Conservation (phyloP, 768 basidiomycete species). For the Steccherinum ochraceum region DNA sequence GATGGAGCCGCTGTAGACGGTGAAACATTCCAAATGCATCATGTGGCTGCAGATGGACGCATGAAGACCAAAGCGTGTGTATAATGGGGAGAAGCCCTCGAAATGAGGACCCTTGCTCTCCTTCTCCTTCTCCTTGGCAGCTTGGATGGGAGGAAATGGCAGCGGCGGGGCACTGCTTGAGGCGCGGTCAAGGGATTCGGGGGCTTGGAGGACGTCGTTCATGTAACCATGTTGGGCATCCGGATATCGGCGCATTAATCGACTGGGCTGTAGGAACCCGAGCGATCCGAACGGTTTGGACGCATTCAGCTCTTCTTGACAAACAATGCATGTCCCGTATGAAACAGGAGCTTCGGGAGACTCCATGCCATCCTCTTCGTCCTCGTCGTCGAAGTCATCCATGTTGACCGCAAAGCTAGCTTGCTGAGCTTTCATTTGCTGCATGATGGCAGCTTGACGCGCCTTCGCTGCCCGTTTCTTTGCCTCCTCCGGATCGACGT, state of each 20-base stretch:
- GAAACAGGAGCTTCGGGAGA: slow-evolving; percentile 44
- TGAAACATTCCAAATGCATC: slow-evolving; percentile 96
- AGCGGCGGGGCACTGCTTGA: slow-evolving; percentile 22
- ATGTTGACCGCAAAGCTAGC: slow-evolving; percentile 78
- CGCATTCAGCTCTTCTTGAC: slow-evolving; percentile 85
- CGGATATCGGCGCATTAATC: slow-evolving; percentile 72
- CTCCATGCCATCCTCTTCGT: slow-evolving; percentile 55
- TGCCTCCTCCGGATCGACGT: slow-evolving; percentile 52
- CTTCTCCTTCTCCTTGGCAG: slow-evolving; percentile 43
- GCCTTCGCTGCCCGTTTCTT: slow-evolving; percentile 85
- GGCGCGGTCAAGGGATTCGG: slow-evolving; percentile 59
- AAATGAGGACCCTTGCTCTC: slow-evolving; percentile 44
- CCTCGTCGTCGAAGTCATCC: slow-evolving; percentile 65
- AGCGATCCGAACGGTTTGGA: slow-evolving; percentile 77
- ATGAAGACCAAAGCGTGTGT: slow-evolving; percentile 80
- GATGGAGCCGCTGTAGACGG: slow-evolving; percentile 81
- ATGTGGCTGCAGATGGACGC: slow-evolving; percentile 90
- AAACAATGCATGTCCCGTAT: slow-evolving; percentile 95
- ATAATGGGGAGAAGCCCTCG: slow-evolving; percentile 65
- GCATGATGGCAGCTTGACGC: slow-evolving; percentile 91
- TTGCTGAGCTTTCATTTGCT: slow-evolving; percentile 92
- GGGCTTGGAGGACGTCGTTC: slow-evolving; percentile 64
- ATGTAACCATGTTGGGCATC: slow-evolving; percentile 55
- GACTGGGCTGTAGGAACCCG: slow-evolving; percentile 83
- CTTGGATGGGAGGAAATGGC: slow-evolving; percentile 41